Evolutionary conservation across 2,329 filamentous ascomycete genomes (phyloP), one percentile per base, ranked within the genome.

Genomic region (Fusarium verticillioides): DNA sequence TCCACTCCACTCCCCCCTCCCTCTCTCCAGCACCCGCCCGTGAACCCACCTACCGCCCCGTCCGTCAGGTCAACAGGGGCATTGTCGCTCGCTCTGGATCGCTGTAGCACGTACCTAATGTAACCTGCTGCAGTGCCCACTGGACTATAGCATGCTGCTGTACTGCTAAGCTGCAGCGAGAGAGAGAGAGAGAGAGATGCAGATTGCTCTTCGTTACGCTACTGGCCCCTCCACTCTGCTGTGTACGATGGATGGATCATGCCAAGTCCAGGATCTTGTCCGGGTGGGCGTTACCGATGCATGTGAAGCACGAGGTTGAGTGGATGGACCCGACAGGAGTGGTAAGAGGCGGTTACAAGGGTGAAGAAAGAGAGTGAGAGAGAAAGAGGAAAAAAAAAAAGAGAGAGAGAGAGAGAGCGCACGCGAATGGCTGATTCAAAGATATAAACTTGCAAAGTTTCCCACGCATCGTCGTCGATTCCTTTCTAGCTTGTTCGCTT

Each of bases 381-480:
- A 44, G 26, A 26, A 26, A 30, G 10, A 30, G 28, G 28, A 8
- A 30, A 30, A 30, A 30, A 30, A 9, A 30, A 23, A 23, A 30
- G 8, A 30, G 5, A 8, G 7, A 30, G 9, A 28, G 10, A 30
- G 9, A 30, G 42, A 19, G 23, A 26, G n/a, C 59, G 56, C 49
- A 62, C 60, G 60, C 34, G 50, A 72, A 73, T 72, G 69, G 66
- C 58, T 67, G 53, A 52, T 46, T 47, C 34, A 52, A 39, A 50
- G 36, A 50, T 73, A 73, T 73, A 73, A 74, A 70, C 70, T 62
- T 70, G 65, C 32, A 73, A 70, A 60, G 53, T 59, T 73, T 73
- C 70, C 65, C 60, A 61, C 37, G 52, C 56, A 43, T 64, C 30
- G 19, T 8, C 49, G 50, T 28, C 23, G n/a, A n/a, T 30, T 57